A percentile compares a stretch with the other conserved stretches of the same genome.
Evolutionary conservation across 78 protist genomes (phyloP).

Genomic region (Parvularia atlantis): DNA sequence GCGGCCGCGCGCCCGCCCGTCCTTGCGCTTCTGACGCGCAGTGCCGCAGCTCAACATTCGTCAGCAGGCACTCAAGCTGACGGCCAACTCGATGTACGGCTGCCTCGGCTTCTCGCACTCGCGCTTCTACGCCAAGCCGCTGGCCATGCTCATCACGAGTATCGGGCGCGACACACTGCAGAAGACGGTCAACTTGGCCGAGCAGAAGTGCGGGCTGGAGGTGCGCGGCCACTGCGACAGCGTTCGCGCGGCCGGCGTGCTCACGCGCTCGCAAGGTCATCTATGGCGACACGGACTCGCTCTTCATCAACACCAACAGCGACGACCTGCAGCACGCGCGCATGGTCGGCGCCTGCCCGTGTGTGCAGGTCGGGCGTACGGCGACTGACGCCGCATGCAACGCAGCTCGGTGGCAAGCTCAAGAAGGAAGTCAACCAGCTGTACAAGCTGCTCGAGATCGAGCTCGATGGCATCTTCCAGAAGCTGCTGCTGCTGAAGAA

Average conservation of each 20-base stretch:
- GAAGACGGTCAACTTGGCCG: conserved; percentile 26
- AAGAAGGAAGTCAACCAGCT: conserved; percentile 71
- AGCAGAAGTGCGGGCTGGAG: conserved; percentile 18
- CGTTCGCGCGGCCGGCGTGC: no score
- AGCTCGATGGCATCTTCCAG: conserved; percentile 86
- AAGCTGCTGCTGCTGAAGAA: conserved; percentile 86
- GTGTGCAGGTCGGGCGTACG: no score
- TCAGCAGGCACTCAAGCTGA: conserved; percentile 78
- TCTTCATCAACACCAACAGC: conserved; percentile 84
- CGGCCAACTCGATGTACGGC: conserved; percentile 97
- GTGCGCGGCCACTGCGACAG: no score
- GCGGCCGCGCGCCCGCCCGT: neutral
- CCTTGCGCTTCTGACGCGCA: no score
- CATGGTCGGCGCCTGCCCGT: no score
- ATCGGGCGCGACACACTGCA: conserved; percentile 85
- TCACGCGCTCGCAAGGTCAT: no score
- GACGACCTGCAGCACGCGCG: no score
- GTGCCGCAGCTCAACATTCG: conserved; percentile 49
- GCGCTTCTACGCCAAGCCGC: conserved; percentile 90
- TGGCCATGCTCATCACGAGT: conserved; percentile 90
- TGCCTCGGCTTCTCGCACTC: conserved; percentile 90
- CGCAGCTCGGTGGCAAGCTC: no score
- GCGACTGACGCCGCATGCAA: no score
- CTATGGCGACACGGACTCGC: conserved; percentile 99
- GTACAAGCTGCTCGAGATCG: conserved; percentile 78